Conservation (phyloP, 352 stramenopile genomes). For the Pythium dissotocum region DNA sequence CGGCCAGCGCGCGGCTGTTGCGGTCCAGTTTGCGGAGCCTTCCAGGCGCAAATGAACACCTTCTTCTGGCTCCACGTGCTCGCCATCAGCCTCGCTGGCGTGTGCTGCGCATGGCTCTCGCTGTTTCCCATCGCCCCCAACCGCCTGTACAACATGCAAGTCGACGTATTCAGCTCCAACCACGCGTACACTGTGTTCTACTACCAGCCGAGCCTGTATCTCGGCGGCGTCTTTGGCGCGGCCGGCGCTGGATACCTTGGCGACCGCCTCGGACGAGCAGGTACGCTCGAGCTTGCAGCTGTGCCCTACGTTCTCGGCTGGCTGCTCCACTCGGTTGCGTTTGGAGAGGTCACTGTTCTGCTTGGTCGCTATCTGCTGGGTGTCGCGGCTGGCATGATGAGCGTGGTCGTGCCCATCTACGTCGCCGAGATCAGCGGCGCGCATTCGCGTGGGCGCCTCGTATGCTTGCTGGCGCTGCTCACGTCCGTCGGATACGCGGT, state of each 20-base stretch:
- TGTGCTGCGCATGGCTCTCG: conserved; percentile 55
- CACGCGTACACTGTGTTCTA: conserved; percentile 75
- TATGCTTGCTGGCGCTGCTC: conserved; percentile 45
- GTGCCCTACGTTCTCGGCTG: conserved; percentile 77
- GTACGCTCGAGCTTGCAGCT: conserved; percentile 68
- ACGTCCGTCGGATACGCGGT: conserved; percentile 38
- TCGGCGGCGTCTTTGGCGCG: conserved; percentile 66
- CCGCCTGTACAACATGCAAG: conserved; percentile 83
- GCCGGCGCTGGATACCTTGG: conserved; percentile 56
- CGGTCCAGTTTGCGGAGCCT: conserved; percentile 4
- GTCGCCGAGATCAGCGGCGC: conserved; percentile 70
- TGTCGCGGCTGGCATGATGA: conserved; percentile 51
- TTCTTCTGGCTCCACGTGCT: conserved; percentile 68
- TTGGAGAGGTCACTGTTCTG: conserved; percentile 66
- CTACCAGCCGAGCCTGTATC: conserved; percentile 59
- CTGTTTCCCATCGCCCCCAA: conserved; percentile 73
- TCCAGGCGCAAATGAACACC: conserved; percentile 32
- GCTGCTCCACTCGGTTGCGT: conserved; percentile 65
- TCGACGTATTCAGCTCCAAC: conserved; percentile 77
- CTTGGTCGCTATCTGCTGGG: conserved; percentile 69
- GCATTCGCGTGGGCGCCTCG: conserved; percentile 54
- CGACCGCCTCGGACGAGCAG: conserved; percentile 62
- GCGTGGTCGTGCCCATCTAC: conserved; percentile 67
- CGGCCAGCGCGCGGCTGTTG: background rate
- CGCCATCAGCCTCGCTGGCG: conserved; percentile 42